phyloP scores from a whole-genome alignment of 2,329 filamentous ascomycete genomes.

The Cladosporium sp. region DNA sequence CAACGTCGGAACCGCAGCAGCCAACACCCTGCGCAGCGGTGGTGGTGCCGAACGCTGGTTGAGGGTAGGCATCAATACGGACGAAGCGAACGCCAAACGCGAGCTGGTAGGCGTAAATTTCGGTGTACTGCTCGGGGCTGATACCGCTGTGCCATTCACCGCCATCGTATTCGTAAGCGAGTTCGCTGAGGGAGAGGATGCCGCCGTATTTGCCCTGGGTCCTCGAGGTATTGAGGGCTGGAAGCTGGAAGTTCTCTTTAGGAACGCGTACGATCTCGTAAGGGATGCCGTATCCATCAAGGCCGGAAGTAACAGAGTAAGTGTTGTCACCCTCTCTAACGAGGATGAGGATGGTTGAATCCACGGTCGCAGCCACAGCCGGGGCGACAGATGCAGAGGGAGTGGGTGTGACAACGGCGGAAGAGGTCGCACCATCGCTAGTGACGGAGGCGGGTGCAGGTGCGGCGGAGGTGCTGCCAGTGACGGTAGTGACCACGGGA shows the following conservation, averaged over 20 bases:
- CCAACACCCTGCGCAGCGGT: conserved; percentile 36
- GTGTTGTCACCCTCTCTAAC: conserved; percentile 40
- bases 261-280: conserved; percentile 52
- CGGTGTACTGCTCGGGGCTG: conserved; percentile 50
- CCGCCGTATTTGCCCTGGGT: conserved; percentile 53
- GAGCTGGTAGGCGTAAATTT: conserved; percentile 52
- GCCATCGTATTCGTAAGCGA: conserved; percentile 48
- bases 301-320: conserved; percentile 45
- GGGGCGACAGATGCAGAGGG: conserved; percentile 1
- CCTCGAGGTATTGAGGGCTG: conserved; percentile 45
- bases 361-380: background rate
- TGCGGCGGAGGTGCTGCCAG: conserved; percentile 5
- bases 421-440: conserved; percentile 2
- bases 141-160: conserved; percentile 47
- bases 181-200: conserved; percentile 50
- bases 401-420: background rate
- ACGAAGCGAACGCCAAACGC: conserved; percentile 56
- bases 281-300: conserved; percentile 57
- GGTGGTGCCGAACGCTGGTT: conserved; percentile 41
- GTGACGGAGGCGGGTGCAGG: conserved; percentile 5
- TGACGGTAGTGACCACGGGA: conserved; percentile 4
- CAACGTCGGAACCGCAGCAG: conserved; percentile 45
- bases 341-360: conserved; percentile 7
- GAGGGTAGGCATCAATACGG: conserved; percentile 53
- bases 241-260: conserved; percentile 45